Base-by-base conservation (phyloP, 2,329 filamentous ascomycete species). In the Ophiosphaerella herpotricha region DNA sequence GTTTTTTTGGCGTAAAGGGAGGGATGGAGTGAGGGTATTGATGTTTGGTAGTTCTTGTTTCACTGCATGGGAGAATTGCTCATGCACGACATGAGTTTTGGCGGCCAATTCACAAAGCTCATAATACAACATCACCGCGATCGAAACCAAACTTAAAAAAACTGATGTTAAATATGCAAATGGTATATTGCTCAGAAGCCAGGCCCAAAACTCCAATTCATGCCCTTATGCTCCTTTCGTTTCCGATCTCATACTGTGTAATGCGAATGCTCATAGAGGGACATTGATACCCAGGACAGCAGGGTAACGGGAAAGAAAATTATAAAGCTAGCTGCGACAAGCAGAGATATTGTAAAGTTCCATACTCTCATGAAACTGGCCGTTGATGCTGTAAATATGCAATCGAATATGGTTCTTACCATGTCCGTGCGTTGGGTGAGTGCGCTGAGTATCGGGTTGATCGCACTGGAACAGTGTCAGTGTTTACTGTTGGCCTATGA, bases 111-210 rank as follows among this genome's bases (percentile, higher is more conserved):
- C 18, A 21, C 16, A 18, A 18, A 21, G 18, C 18, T 21, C 18
- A 21, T 21, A 21, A 21, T 21, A 21, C 18, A 21, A 5, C 18
- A 21, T 21, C 18, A 21, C 18, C 18, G 18, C 18, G 18, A 21
- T 21, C 18, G 18, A 21, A 21, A 1, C 18, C 18, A 21, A 21
- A 21, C 18, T 21, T 5, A 3, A 21, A 21, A 35, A 4, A n/a
- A n/a, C 23, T n/a, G 18, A 7, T 14, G 16, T 39, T 39, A 54
- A 55, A 51, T 35, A 58, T 60, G 50, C 50, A 49, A 36, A 46
- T 62, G 57, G 58, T 62, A 64, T 63, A 61, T 56, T 58, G 54
- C 51, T 52, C 47, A 40, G 42, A 38, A 42, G 12, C 9, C 29
- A 37, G n/a, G 38, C 38, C 33, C 14, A 36, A 36, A 61, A 54